These are phyloP conservation scores for Candida parachauliodes DNA, from an alignment of 805 yeast genomes.

Conservation along the genomic window DNA sequence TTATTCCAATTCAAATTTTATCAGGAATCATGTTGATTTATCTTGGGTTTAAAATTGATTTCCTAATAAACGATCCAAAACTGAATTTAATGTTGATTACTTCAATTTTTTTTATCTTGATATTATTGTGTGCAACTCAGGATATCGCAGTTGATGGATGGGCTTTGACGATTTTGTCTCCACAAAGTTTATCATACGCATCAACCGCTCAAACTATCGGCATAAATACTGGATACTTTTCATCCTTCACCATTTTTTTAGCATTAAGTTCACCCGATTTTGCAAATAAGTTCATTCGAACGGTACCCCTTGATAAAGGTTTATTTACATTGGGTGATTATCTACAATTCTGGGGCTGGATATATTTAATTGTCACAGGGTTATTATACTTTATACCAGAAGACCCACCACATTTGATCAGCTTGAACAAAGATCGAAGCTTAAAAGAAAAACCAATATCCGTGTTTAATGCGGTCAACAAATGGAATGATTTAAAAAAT, in stretches of 20 bases:
- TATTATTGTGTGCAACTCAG: conserved; percentile 92
- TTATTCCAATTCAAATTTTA: conserved; percentile 84
- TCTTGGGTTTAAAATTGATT: conserved; percentile 59
- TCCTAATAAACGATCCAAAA: conserved; percentile 47
- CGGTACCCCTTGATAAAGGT: conserved; percentile 58
- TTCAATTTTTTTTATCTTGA: conserved; percentile 66
- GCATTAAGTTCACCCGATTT: conserved; percentile 91
- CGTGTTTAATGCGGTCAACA: conserved; percentile 16
- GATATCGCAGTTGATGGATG: conserved; percentile 99
- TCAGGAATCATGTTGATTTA: conserved; percentile 64
- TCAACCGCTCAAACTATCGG: conserved; percentile 98
- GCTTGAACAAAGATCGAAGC: conserved; percentile 26
- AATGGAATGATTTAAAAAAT: conserved; percentile 34
- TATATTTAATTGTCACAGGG: conserved; percentile 65
- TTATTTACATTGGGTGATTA: conserved; percentile 71
- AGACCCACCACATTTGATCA: conserved; percentile 53
- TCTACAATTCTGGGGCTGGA: conserved; percentile 71
- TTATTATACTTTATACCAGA: conserved; percentile 64
- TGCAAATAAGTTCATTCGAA: conserved; percentile 78
- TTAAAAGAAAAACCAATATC: conserved; percentile 24
- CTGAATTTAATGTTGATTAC: conserved; percentile 57
- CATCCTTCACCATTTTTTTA: conserved; percentile 85
- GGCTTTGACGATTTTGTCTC: conserved; percentile 87
- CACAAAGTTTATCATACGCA: conserved; percentile 79
- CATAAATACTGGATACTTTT: conserved; percentile 86